Base-by-base conservation (phyloP, 768 basidiomycete genomes). In the Mycena galericulata region DNA sequence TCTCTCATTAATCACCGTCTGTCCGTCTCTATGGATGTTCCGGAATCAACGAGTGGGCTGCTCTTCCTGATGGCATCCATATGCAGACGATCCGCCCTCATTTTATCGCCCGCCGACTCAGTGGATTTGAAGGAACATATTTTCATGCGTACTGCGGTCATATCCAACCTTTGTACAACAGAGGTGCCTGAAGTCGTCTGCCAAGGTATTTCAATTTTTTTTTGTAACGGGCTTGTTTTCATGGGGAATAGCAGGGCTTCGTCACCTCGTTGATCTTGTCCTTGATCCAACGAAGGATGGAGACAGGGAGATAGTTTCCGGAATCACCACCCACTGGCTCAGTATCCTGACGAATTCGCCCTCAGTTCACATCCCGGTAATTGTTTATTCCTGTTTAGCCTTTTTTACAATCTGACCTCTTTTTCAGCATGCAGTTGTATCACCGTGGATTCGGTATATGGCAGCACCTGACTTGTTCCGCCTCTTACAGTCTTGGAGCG, bases 371-470 rank as follows among this genome's bases (percentile, higher is more conserved):
- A 36, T 70, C 71, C 53, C 68, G 76, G 56, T 63, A 43, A 45
- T 45, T 30, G 26, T 60, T 50, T 18, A 1, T 4, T 46, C 22
- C 18, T 27, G 54, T 30, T 61, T 46, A 26, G 54, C 36, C n/a
- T 62, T 4, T 55, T n/a, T 34, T 29, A 24, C 22, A 15, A 34
- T 15, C 47, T 66, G 30, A 62, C 49, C 53, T 29, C 32, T n/a
- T 59, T 24, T 49, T 27, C 72, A 84, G 78, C 57, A 72, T 53
- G 61, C 47, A 62, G 72, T 54, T 17, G 77, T 79, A 4, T 70
- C 78, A 3, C 67, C 85, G 17, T 94, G 92, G 92, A 79, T 91
- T 46, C 82, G 79, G 43, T 91, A 86, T 72, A 83, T 91, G 71
- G 75, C 79, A 7, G 72, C 77, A 3, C 70, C 78, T 3, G 82